Conservation (phyloP, 2,329 filamentous ascomycete genomes). For the Ophiocordyceps camponoti-rufipedis region DNA sequence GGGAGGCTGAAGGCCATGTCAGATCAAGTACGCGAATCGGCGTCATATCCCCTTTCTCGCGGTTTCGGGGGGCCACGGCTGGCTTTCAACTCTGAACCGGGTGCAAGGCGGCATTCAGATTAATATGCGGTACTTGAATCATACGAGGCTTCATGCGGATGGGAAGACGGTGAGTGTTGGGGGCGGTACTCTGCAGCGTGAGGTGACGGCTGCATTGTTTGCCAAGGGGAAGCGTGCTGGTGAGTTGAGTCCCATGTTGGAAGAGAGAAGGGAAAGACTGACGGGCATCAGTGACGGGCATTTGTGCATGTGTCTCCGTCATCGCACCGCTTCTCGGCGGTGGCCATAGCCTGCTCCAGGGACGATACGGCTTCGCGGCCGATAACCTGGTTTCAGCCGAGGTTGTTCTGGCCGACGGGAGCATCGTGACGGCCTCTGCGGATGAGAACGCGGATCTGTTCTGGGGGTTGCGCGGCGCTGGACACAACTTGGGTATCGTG, state of each 20-base stretch:
- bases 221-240: conserved; percentile 2
- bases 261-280: not conserved
- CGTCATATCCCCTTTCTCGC: conserved; percentile 4
- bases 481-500: conserved; percentile 15
- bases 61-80: conserved; percentile 4
- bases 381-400: conserved; percentile 15
- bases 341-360: not conserved
- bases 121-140: conserved; percentile 4
- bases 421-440: conserved; percentile 4
- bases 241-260: not conserved
- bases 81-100: conserved; percentile 1
- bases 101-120: conserved; percentile 3
- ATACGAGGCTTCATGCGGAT: not conserved
- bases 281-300: not conserved
- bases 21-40: conserved; percentile 5
- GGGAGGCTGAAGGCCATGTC: not conserved
- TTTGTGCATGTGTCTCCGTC: not conserved
- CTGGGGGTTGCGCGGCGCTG: conserved; percentile 15
- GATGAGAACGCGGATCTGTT: conserved; percentile 14
- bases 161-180: conserved; percentile 2
- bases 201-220: conserved; percentile 2
- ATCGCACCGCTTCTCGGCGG: conserved; percentile 1
- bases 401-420: conserved; percentile 13
- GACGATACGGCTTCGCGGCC: conserved; percentile 8
- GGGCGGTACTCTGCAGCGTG: conserved; percentile 3